Percentiles rank a stretch among this genome's conserved stretches.
phyloP scores from a whole-genome alignment of 1,139 yeast genomes.

The Pichia sp. region DNA sequence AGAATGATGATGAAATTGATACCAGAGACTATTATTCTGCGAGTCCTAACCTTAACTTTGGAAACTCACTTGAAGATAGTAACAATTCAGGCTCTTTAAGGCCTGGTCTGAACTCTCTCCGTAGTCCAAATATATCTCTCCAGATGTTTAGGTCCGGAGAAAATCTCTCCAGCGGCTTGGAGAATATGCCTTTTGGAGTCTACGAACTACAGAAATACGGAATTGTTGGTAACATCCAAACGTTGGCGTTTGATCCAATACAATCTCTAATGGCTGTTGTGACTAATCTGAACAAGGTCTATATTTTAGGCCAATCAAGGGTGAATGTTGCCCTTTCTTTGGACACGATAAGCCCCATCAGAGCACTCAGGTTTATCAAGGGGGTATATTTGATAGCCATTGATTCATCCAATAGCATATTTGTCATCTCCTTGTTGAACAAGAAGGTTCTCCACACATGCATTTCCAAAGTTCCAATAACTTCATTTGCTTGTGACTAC shows the following conservation, averaged over 20 bases:
- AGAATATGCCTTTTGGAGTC: conserved; percentile 32
- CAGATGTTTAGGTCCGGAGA: conserved; percentile 15
- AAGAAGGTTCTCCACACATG: conserved; percentile 50
- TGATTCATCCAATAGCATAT: conserved; percentile 47
- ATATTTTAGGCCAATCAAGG: conserved; percentile 77
- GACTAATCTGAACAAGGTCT: conserved; percentile 60
- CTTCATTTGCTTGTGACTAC: conserved; percentile 72
- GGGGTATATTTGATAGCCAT: conserved; percentile 74
- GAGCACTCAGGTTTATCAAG: conserved; percentile 57
- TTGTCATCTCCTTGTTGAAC: conserved; percentile 63
- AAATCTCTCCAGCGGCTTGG: conserved; percentile 34
- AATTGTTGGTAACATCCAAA: conserved; percentile 48
- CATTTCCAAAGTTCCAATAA: conserved; percentile 58
- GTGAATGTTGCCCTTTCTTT: conserved; percentile 67
- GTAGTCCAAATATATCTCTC: conserved; percentile 9
- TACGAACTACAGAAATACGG: conserved; percentile 48
- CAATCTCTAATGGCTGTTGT: conserved; percentile 82
- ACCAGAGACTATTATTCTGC: conserved; percentile 16
- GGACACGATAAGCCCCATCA: conserved; percentile 44
- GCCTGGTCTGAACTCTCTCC: conserved; percentile 7
- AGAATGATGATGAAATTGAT: conserved; percentile 13
- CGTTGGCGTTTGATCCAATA: conserved; percentile 78
- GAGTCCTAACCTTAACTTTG: conserved; percentile 15
- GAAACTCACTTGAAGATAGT: conserved; percentile 4
- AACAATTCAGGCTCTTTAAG: not conserved